Percentiles rank a stretch among this genome's conserved stretches.
phyloP scores from a whole-genome alignment of 371 early-diverging fungal genomes.

The Mucor circinelloides region DNA sequence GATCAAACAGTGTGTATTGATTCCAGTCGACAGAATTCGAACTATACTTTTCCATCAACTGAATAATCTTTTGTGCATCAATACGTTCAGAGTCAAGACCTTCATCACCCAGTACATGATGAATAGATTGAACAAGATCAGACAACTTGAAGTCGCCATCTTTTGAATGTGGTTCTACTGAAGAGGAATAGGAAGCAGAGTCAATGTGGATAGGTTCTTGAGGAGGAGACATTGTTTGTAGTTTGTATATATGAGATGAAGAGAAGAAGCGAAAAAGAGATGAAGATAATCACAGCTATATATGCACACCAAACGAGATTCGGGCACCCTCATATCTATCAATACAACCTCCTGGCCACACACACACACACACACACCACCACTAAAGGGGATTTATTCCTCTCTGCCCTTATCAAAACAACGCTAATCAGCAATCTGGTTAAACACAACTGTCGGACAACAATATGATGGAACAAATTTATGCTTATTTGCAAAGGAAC shows the following conservation, averaged over 20 bases:
- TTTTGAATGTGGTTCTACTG: not conserved
- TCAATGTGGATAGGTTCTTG: conserved; percentile 21
- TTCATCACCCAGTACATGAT: conserved; percentile 27
- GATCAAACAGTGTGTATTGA: conserved; percentile 80
- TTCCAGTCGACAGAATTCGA: conserved; percentile 75
- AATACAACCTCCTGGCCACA: not conserved
- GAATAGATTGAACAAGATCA: conserved; percentile 26
- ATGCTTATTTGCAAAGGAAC: conserved; percentile 6
- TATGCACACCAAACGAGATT: not conserved
- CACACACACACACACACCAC: not conserved
- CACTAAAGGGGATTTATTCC: not conserved
- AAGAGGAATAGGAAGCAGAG: not conserved
- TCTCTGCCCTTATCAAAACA: not conserved
- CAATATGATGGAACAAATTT: conserved; percentile 8
- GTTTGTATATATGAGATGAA: conserved; percentile 3
- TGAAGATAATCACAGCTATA: not conserved
- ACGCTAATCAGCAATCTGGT: not conserved
- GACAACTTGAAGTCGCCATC: conserved; percentile 10
- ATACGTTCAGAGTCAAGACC: conserved; percentile 57
- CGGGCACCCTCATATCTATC: not conserved
- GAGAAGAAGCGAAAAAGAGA: not conserved
- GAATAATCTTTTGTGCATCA: conserved; percentile 61
- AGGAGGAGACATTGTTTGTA: conserved; percentile 26
- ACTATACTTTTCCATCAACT: conserved; percentile 66
- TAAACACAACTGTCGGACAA: conserved; percentile 1